Base-by-base conservation (phyloP, 1,284 basidiomycete species). In the Pseudozyma flocculosa region DNA sequence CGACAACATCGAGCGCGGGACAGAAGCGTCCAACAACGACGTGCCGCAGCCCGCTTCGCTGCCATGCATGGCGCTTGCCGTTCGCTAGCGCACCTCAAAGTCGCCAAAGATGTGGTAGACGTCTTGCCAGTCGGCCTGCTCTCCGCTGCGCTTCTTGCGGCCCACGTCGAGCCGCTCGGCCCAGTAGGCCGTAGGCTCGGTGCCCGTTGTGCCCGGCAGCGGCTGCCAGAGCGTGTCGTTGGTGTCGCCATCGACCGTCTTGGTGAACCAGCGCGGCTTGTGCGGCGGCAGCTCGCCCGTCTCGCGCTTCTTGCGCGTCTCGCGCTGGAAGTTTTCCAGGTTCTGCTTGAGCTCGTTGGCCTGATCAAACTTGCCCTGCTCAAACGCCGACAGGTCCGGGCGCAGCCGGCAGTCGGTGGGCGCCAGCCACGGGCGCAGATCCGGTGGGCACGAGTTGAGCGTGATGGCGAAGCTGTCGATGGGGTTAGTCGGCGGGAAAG, bases 321-420 rank as follows among this genome's bases (percentile, higher is more conserved):
- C 82, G 1, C 94, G 84, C 80, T 98, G 94, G 72, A 84, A 85
- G 61, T 95, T 90, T 76, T 97, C 94, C 73, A 96, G 90, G 56
- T 82, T 82, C 23, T 83, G 82, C 82, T 98, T 97, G 64, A 96
- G 82, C 49, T 84, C 84, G 78, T 97, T 95, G 42, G 94, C 94
- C 32, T 85, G 82, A 68, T 96, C 92, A 73, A 92, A 96, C 73
- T 85, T 58, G n/a, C 92, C 92, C 64, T 86, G 80, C 82, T 96
- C 92, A 71, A 95, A 95, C n/a, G 92, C 92, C 24, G 90, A 84
- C 78, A 96, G 90, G 77, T 98, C 94, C 0, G 92, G 93, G 0
- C 94, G 85, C 41, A 96, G 79, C 1, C 94, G 86, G 76, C 93
- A 97, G 80, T 98, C 94, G 1, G 94, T 97, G 1, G 91, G 90